Evolutionary conservation across 2,329 filamentous ascomycete genomes (phyloP).

Genomic region (Emericellopsis atlantica): DNA sequence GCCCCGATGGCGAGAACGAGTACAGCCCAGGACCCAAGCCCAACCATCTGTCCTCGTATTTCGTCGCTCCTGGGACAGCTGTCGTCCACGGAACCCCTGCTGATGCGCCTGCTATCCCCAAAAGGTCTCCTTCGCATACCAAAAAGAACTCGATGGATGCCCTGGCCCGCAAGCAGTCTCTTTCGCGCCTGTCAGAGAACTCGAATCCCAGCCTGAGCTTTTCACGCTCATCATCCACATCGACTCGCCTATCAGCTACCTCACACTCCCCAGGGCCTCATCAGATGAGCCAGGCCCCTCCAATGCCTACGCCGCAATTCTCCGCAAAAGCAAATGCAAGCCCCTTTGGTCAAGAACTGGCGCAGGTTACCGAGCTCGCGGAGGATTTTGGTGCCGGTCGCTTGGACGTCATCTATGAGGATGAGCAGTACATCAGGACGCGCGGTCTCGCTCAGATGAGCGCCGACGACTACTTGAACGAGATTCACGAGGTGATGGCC

Average conservation of each 20-base stretch:
- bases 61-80: conserved; percentile 37
- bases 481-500: conserved; percentile 59
- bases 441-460: conserved; percentile 62
- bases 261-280: conserved; percentile 22
- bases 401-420: conserved; percentile 51
- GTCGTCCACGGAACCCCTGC: conserved; percentile 25
- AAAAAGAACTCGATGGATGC: conserved; percentile 71
- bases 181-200: conserved; percentile 42
- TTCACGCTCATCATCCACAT: conserved; percentile 44
- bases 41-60: conserved; percentile 58
- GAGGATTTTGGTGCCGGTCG: conserved; percentile 68
- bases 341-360: conserved; percentile 85
- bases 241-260: conserved; percentile 35
- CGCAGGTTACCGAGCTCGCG: conserved; percentile 82
- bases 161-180: conserved; percentile 52
- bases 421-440: conserved; percentile 51
- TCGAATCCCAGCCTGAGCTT: conserved; percentile 40
- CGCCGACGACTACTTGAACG: conserved; percentile 72
- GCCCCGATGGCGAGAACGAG: conserved; percentile 47
- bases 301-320: conserved; percentile 10
- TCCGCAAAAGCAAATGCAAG: conserved; percentile 17
- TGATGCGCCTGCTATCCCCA: conserved; percentile 56
- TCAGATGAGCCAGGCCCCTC: conserved; percentile 14
- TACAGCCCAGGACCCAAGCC: conserved; percentile 40
- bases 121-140: conserved; percentile 74